Evolutionary conservation across 306 rosid species (phyloP).

Genomic region (Glycine soja): DNA sequence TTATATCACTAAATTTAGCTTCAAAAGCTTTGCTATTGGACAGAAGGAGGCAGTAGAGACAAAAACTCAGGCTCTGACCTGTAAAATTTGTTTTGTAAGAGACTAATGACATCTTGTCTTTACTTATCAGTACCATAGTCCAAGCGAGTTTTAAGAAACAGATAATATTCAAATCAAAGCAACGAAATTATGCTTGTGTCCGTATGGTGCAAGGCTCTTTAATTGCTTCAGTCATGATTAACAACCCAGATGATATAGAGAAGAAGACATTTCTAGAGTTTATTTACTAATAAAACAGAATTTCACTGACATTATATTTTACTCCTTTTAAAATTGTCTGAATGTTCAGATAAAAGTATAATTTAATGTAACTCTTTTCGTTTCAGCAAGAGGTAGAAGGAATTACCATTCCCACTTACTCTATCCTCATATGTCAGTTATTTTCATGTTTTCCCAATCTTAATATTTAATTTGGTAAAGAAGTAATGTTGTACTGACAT

Average conservation of each 20-base stretch:
- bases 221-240: slow-evolving; percentile 27
- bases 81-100: neutral
- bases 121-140: neutral
- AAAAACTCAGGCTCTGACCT: neutral
- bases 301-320: neutral
- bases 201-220: neutral
- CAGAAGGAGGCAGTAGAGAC: neutral
- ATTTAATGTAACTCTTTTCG: neutral
- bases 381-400: neutral
- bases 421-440: neutral
- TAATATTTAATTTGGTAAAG: slow-evolving; percentile 3
- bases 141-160: slow-evolving; percentile 10
- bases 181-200: neutral
- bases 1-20: slow-evolving; percentile 2
- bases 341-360: neutral
- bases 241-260: neutral
- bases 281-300: neutral
- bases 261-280: neutral
- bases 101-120: neutral
- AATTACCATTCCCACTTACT: slow-evolving; percentile 1
- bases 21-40: slow-evolving; percentile 18
- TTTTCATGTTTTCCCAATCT: neutral
- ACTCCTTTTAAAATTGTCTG: neutral
- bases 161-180: slow-evolving; percentile 3
- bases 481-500: neutral